Evolutionary conservation across 495 filamentous ascomycete genomes (phyloP).

Genomic region (Chaetomium fimeti): DNA sequence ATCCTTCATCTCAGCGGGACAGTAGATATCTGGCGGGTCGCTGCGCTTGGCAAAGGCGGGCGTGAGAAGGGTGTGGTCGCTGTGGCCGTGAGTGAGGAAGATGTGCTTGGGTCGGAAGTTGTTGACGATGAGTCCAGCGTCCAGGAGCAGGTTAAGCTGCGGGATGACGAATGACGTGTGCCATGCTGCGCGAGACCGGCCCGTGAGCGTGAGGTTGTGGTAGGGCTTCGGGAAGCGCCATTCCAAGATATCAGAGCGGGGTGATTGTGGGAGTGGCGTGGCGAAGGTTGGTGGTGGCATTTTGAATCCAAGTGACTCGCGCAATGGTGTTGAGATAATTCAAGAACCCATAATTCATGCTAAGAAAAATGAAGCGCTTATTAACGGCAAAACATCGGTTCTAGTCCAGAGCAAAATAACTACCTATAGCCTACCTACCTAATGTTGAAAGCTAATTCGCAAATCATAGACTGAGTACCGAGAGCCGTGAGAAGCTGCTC

Average conservation of each 20-base stretch:
- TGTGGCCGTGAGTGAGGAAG: conserved; percentile 46
- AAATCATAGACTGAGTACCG: neutral
- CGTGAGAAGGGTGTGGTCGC: conserved; percentile 39
- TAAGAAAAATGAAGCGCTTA: neutral
- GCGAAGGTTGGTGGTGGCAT: conserved; percentile 30
- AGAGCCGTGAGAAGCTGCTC: too few relatives aligned
- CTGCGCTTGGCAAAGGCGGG: conserved; percentile 36
- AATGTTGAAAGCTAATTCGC: too few relatives aligned
- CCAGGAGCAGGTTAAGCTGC: conserved; percentile 41
- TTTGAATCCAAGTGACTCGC: neutral
- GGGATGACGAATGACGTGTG: conserved; percentile 46
- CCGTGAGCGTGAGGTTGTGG: conserved; percentile 37
- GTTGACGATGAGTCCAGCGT: conserved; percentile 41
- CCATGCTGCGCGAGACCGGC: conserved; percentile 43
- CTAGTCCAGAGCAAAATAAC: neutral
- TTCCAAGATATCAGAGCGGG: conserved; percentile 39
- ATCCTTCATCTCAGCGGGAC: conserved; percentile 34
- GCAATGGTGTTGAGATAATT: neutral
- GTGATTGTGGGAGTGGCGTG: conserved; percentile 37
- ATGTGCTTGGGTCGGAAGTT: conserved; percentile 42
- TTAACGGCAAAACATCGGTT: conserved; percentile 17
- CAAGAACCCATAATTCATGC: neutral
- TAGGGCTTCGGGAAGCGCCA: conserved; percentile 42
- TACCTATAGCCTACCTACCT: too few relatives aligned
- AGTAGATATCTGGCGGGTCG: conserved; percentile 39